phyloP scores from a whole-genome alignment of 768 basidiomycete genomes.

The Dictyophora rubrovolvata region DNA sequence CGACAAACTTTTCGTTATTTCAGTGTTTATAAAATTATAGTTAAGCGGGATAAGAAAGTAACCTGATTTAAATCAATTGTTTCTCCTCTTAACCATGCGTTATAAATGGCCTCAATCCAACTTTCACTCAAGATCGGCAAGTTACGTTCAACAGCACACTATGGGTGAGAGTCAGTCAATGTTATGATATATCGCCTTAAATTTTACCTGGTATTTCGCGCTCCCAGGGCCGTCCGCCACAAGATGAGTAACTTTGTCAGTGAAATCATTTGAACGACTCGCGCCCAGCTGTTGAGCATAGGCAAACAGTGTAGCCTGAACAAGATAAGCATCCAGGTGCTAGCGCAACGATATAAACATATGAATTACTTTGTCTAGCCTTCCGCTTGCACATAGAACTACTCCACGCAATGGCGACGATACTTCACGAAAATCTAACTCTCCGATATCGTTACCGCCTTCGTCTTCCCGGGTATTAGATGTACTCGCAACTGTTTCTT shows the following conservation, averaged over 20 bases:
- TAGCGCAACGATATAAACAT: background rate
- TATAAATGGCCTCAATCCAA: slow-evolving; percentile 68
- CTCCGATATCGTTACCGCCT: background rate
- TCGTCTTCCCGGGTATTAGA: background rate
- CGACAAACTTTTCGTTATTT: slow-evolving; percentile 40
- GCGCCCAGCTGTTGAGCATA: slow-evolving; percentile 80
- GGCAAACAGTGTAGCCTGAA: slow-evolving; percentile 59
- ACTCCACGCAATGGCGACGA: slow-evolving; percentile 61
- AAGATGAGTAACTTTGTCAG: slow-evolving; percentile 80
- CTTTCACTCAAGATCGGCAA: slow-evolving; percentile 70
- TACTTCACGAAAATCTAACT: slow-evolving; percentile 11
- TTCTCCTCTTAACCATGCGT: slow-evolving; percentile 69
- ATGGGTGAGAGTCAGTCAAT: background rate
- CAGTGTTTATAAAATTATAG: background rate
- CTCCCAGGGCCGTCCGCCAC: slow-evolving; percentile 74
- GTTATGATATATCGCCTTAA: background rate
- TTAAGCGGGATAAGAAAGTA: slow-evolving; percentile 12
- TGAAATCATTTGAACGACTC: slow-evolving; percentile 55
- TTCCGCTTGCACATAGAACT: slow-evolving; percentile 65
- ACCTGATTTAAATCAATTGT: slow-evolving; percentile 64
- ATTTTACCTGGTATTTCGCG: slow-evolving; percentile 67
- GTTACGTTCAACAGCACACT: slow-evolving; percentile 77
- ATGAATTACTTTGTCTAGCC: slow-evolving; percentile 60
- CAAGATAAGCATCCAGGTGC: background rate
- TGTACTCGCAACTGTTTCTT: background rate